Percentiles rank a stretch among this genome's conserved stretches.
Conservation (phyloP, 2,329 filamentous ascomycete genomes). For the Pseudonectria foliicola region DNA sequence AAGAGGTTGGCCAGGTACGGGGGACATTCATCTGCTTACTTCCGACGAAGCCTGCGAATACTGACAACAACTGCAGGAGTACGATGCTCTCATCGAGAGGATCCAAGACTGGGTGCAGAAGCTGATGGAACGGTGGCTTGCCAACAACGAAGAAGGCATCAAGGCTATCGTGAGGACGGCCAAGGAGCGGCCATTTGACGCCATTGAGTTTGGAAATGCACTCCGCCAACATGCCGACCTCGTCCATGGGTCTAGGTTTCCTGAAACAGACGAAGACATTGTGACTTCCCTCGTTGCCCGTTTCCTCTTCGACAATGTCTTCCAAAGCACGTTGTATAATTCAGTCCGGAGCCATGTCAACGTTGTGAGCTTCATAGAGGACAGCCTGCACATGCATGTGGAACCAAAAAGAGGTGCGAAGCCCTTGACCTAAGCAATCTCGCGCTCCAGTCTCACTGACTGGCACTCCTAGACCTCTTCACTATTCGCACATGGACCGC, state of each 20-base stretch:
- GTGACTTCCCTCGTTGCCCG: slow-evolving; percentile 28
- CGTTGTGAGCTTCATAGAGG: slow-evolving; percentile 27
- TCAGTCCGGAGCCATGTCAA: slow-evolving; percentile 15
- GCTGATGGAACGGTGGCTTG: slow-evolving; percentile 25
- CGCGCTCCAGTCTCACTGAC: too few species aligned
- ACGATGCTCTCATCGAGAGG: slow-evolving; percentile 26
- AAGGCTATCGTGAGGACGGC: slow-evolving; percentile 15
- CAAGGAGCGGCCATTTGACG: slow-evolving; percentile 19
- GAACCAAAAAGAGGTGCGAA: slow-evolving; percentile 31
- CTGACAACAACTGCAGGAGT: slow-evolving; percentile 25
- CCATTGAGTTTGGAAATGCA: slow-evolving; percentile 18
- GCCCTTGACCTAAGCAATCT: background rate
- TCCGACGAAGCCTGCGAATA: background rate
- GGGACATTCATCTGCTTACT: background rate
- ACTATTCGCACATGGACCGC: slow-evolving; percentile 31
- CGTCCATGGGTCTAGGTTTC: slow-evolving; percentile 23
- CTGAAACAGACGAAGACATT: slow-evolving; percentile 33
- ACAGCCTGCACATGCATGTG: slow-evolving; percentile 26
- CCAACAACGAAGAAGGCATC: slow-evolving; percentile 18
- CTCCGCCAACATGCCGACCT: slow-evolving; percentile 27
- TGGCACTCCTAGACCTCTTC: slow-evolving; percentile 25
- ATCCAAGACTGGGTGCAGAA: slow-evolving; percentile 30
- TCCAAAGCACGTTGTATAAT: slow-evolving; percentile 27
- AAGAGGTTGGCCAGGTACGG: slow-evolving; percentile 30
- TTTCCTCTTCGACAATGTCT: slow-evolving; percentile 29